Evolutionary conservation across 306 rosid species (phyloP), one percentile per base, ranked within the genome.

Genomic region (Cajanus cajan): DNA sequence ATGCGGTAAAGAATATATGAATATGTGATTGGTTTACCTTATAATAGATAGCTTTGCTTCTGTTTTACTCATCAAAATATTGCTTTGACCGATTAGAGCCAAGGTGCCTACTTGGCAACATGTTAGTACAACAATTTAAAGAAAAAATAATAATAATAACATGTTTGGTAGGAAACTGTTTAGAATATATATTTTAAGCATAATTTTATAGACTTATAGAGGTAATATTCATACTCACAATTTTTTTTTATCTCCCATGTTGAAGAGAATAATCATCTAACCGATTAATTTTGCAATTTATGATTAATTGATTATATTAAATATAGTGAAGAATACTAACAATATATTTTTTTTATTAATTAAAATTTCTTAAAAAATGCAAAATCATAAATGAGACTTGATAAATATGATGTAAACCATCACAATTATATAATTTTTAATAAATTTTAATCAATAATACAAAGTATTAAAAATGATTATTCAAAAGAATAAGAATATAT

Each of bases 11-110:
- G 65, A 7, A 69, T 54, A 19, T 54, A 5, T 19, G 61, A 68
- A 77, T 25, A 79, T 63, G 94, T 92, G 83, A 66, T 74, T 34
- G 64, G 88, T 88, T 87, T 64, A 85, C 82, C 82, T 64, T 74
- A 79, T 77, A 31, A 57, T 68, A 66, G 43, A 64, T 45, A 59
- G 54, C 33, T 90, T 82, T 80, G n/a, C 87, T 83, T 89, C 68
- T 52, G 33, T 77, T 75, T 51, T 48, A 83, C 87, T 87, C 74
- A 72, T 86, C 82, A 43, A 85, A 54, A 68, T 80, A 31, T 81
- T 78, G 75, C 78, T 86, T 82, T 87, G 90, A 88, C 90, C 74
- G 72, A 70, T 41, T 83, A 59, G 44, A 43, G 68, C 80, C 68
- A 78, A 47, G 18, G 44, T 59, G 57, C 37, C 72, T 76, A 48